phyloP scores from a whole-genome alignment of 2,329 filamentous ascomycete genomes.

The Calcarisporium arbuscula region DNA sequence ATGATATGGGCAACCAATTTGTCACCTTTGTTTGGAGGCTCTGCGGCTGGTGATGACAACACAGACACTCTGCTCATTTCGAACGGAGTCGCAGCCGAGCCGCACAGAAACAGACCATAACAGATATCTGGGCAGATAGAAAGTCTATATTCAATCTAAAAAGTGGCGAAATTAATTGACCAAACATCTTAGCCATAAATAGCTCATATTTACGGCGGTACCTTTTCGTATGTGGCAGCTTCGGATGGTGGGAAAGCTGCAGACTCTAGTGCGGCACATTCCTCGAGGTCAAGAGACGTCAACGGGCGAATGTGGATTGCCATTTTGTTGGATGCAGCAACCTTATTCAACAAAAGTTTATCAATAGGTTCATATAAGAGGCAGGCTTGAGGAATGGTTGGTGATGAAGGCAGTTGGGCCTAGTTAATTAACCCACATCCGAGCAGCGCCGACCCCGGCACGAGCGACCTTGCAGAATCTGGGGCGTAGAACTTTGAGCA shows the following conservation, averaged over 20 bases:
- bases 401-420: no score
- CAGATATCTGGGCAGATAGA: slow-evolving; percentile 20
- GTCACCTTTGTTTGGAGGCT: slow-evolving; percentile 6
- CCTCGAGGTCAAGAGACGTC: slow-evolving; percentile 16
- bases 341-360: no score
- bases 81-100: neutral
- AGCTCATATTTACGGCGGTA: slow-evolving; percentile 1
- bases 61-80: slow-evolving; percentile 8
- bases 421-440: no score
- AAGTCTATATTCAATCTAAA: slow-evolving; percentile 23
- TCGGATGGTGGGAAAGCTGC: slow-evolving; percentile 22
- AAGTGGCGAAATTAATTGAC: neutral
- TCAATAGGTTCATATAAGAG: no score
- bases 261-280: slow-evolving; percentile 17
- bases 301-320: slow-evolving; percentile 16
- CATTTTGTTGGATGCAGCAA: slow-evolving; percentile 8
- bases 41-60: slow-evolving; percentile 7
- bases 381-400: no score
- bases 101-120: slow-evolving; percentile 16
- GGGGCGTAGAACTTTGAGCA: no score
- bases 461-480: no score
- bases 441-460: no score
- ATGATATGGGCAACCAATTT: slow-evolving; percentile 20
- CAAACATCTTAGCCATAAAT: neutral
- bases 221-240: slow-evolving; percentile 22